A percentile compares a stretch with the other conserved stretches of the same genome.
Conservation (phyloP, 1,139 yeast species). For the Sugiyamaella neomexicana region DNA sequence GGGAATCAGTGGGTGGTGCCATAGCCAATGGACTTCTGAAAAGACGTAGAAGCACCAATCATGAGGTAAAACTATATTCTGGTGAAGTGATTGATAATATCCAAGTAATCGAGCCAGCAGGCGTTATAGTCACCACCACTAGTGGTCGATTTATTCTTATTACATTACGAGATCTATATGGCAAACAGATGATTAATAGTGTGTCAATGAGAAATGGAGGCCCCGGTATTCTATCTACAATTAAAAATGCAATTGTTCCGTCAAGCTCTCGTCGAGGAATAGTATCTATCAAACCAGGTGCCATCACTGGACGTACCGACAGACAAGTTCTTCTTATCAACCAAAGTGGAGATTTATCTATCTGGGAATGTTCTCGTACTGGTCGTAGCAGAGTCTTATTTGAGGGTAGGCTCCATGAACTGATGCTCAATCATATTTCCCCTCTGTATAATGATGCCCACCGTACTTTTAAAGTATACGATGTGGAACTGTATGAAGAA, state of each 20-base stretch:
- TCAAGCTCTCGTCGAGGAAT: slow-evolving; percentile 49
- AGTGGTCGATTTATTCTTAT: slow-evolving; percentile 65
- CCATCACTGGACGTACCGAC: slow-evolving; percentile 55
- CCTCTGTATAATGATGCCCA: slow-evolving; percentile 48
- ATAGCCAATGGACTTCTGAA: slow-evolving; percentile 61
- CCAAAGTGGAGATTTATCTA: slow-evolving; percentile 46
- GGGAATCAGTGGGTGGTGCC: slow-evolving; percentile 68
- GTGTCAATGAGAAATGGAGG: slow-evolving; percentile 36
- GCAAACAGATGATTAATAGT: slow-evolving; percentile 45
- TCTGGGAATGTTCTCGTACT: slow-evolving; percentile 51
- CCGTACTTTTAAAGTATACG: slow-evolving; percentile 51
- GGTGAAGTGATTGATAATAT: slow-evolving; percentile 51
- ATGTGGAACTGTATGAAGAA: slow-evolving; percentile 42
- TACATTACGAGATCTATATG: slow-evolving; percentile 65
- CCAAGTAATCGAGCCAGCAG: slow-evolving; percentile 71
- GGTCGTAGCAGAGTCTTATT: slow-evolving; percentile 45
- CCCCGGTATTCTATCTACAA: slow-evolving; percentile 36
- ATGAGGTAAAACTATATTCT: slow-evolving; percentile 42
- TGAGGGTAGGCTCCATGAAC: slow-evolving; percentile 41
- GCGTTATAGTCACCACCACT: slow-evolving; percentile 70
- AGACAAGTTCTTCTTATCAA: slow-evolving; percentile 46
- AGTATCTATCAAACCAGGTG: slow-evolving; percentile 60
- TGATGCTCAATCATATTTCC: slow-evolving; percentile 44
- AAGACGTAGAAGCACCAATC: slow-evolving; percentile 44
- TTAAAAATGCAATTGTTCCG: slow-evolving; percentile 35